A percentile compares a stretch with the other conserved stretches of the same genome.
phyloP scores from a whole-genome alignment of 371 early-diverging fungal genomes.

The Apophysomyces variabilis region DNA sequence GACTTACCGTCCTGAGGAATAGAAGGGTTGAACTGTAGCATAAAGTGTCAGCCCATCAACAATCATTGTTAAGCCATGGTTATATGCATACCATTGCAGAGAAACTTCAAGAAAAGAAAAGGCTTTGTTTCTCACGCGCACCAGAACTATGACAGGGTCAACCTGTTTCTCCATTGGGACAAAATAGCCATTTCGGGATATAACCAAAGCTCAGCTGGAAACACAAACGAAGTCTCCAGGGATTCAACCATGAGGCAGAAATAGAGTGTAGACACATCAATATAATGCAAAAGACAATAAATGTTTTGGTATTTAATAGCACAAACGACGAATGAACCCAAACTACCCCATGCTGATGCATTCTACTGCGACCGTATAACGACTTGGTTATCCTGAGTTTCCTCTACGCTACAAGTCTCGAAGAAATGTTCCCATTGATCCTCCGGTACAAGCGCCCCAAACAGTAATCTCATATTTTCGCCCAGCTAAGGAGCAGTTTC shows the following conservation, averaged over 20 bases:
- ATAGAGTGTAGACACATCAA: no score
- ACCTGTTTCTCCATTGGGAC: not conserved
- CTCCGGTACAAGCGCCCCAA: constrained; percentile 47
- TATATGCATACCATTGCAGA: constrained; percentile 1
- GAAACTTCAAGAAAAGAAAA: not conserved
- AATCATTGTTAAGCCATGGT: not conserved
- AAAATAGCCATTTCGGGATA: constrained; percentile 1
- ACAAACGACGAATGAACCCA: no score
- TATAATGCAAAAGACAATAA: no score
- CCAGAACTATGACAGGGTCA: not conserved
- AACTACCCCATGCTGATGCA: no score
- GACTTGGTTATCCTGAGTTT: not conserved
- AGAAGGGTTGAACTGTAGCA: constrained; percentile 15
- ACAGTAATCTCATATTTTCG: constrained; percentile 44
- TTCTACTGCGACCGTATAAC: no score
- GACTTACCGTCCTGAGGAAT: constrained; percentile 21
- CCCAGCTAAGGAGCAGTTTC: constrained; percentile 33
- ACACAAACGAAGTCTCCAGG: no score
- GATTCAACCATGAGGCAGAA: no score
- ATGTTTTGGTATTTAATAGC: no score
- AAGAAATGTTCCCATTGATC: constrained; percentile 53
- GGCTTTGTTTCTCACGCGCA: not conserved
- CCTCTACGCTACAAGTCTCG: constrained; percentile 15
- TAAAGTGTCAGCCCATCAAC: not conserved
- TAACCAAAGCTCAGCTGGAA: no score